Evolutionary conservation across 352 stramenopile genomes (phyloP).

Genomic region (Phytophthora nicotianae): DNA sequence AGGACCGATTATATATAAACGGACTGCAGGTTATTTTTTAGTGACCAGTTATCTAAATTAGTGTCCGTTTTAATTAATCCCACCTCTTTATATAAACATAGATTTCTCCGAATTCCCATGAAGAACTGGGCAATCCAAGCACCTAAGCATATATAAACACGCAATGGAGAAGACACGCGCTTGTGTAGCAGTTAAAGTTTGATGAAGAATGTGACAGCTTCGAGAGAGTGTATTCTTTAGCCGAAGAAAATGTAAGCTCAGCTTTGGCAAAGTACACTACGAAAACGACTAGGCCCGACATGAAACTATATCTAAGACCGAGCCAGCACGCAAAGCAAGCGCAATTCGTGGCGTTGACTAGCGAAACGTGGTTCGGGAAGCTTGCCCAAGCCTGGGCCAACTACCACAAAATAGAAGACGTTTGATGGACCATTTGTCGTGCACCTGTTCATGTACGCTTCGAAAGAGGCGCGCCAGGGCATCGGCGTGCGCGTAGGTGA

Average conservation of each 20-base stretch:
- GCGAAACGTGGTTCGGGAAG: conserved; percentile 4
- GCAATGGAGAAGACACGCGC: no score
- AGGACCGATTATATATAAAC: no score
- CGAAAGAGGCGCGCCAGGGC: conserved; percentile 3
- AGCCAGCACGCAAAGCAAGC: conserved; percentile 2
- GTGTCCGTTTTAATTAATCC: no score
- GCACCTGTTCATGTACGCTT: conserved; percentile 6
- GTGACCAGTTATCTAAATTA: no score
- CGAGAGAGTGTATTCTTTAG: conserved; percentile 6
- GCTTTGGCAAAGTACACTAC: conserved; percentile 9
- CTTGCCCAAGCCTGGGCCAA: background rate
- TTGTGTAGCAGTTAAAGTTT: conserved; percentile 7
- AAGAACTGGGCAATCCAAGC: no score
- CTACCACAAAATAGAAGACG: conserved; percentile 11
- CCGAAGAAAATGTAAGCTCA: conserved; percentile 1
- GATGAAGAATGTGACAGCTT: conserved; percentile 11
- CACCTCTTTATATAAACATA: no score
- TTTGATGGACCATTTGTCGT: conserved; percentile 1
- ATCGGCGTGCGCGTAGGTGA: conserved; percentile 13
- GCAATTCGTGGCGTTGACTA: conserved; percentile 3
- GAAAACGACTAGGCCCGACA: conserved; percentile 7
- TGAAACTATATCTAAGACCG: conserved; percentile 11
- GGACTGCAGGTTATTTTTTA: no score
- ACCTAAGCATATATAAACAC: no score
- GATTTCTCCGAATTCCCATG: no score